A percentile compares a stretch with the other conserved stretches of the same genome.
phyloP scores from a whole-genome alignment of 345 rosid species.

The Microcos paniculata region DNA sequence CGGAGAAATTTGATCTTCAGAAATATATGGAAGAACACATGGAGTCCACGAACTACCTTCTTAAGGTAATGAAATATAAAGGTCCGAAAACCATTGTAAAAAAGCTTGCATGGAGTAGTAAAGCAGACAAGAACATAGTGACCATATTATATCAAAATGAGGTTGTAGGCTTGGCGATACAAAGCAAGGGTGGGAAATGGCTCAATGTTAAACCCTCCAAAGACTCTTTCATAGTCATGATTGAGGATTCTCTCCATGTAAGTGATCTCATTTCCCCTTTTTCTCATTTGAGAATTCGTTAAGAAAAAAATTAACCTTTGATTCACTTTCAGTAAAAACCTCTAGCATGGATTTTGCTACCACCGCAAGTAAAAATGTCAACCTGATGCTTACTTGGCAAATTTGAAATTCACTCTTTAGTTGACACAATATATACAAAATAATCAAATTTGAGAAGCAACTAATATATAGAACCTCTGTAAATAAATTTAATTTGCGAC shows the following conservation, averaged over 20 bases:
- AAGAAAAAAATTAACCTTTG: too few species aligned
- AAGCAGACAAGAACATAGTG: slow-evolving; percentile 57
- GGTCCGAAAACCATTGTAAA: slow-evolving; percentile 50
- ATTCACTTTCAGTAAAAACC: too few species aligned
- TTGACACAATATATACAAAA: too few species aligned
- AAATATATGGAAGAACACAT: slow-evolving; percentile 59
- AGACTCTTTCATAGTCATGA: slow-evolving; percentile 50
- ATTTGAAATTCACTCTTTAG: too few species aligned
- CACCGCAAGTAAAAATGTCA: too few species aligned
- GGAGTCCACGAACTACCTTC: slow-evolving; percentile 50
- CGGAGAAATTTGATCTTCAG: slow-evolving; percentile 50
- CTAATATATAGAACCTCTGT: background rate
- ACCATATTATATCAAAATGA: slow-evolving; percentile 63
- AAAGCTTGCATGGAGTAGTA: slow-evolving; percentile 40
- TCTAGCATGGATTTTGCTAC: too few species aligned
- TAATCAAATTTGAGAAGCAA: background rate
- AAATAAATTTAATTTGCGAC: background rate
- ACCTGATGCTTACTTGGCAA: too few species aligned
- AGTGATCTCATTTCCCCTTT: slow-evolving; percentile 1
- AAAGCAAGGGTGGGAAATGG: slow-evolving; percentile 53
- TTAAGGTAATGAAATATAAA: slow-evolving; percentile 54
- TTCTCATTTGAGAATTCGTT: too few species aligned
- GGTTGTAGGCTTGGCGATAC: slow-evolving; percentile 53
- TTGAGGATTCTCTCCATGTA: slow-evolving; percentile 61
- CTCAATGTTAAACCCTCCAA: slow-evolving; percentile 48